Percentiles rank a stretch among this genome's conserved stretches.
These are phyloP conservation scores for Lepiota subincarnata DNA, from an alignment of 768 basidiomycete species.

Conservation along the genomic window DNA sequence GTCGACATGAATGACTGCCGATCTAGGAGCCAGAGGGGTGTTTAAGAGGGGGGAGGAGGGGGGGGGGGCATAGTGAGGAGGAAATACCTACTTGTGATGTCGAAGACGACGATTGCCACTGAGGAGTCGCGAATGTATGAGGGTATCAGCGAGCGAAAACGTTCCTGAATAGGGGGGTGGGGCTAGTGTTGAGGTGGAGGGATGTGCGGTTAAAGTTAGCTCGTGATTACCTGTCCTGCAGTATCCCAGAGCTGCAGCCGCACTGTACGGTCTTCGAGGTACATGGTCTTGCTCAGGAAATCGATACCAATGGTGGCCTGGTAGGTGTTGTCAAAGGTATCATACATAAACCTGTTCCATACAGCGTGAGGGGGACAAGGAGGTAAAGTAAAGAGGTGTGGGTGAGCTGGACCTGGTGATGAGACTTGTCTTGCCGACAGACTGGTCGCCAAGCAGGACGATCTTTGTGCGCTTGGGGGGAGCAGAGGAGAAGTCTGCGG, in stretches of 20 bases:
- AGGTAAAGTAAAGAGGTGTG: background rate
- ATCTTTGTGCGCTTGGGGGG: constrained; percentile 96
- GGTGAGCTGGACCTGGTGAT: constrained; percentile 77
- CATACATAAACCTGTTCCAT: constrained; percentile 85
- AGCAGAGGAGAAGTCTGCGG: constrained; percentile 82
- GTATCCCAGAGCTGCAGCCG: constrained; percentile 99
- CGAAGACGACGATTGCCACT: constrained; percentile 98
- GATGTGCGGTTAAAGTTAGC: background rate
- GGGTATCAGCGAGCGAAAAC: constrained; percentile 95
- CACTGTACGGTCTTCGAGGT: constrained; percentile 96
- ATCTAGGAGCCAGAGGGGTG: constrained; percentile 43
- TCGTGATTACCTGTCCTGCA: constrained; percentile 72
- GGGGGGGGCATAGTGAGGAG: constrained; percentile 13
- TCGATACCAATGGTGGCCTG: constrained; percentile 98
- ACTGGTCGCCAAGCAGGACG: constrained; percentile 93
- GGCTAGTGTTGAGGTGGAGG: background rate
- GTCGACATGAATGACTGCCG: constrained; percentile 98
- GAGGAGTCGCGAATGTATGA: constrained; percentile 99
- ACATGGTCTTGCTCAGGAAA: constrained; percentile 99
- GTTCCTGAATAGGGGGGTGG: constrained; percentile 58
- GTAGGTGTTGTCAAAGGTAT: constrained; percentile 99
- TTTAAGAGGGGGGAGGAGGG: constrained; percentile 1
- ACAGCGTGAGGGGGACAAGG: background rate
- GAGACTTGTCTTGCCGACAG: constrained; percentile 97
- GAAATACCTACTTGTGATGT: constrained; percentile 82